These are phyloP conservation scores for Zygotorulaspora sp. DNA, from an alignment of 805 yeast genomes.

Conservation along the genomic window DNA sequence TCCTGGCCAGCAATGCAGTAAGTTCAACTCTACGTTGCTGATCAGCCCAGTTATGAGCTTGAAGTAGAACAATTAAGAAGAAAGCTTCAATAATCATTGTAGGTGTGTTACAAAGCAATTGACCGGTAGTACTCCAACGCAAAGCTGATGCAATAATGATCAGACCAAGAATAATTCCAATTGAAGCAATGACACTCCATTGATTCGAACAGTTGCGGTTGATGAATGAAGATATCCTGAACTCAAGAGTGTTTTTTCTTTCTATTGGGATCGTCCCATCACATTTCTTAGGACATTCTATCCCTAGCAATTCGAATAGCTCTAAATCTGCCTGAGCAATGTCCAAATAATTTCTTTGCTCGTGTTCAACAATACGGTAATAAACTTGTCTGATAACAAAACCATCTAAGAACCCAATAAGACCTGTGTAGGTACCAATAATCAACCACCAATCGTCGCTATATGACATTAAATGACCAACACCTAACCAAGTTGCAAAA, in stretches of 20 bases:
- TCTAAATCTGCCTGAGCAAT: conserved; percentile 35
- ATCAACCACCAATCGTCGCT: conserved; percentile 43
- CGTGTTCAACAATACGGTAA: conserved; percentile 27
- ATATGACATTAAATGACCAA: conserved; percentile 39
- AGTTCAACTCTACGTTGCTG: conserved; percentile 26
- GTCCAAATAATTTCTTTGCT: conserved; percentile 25
- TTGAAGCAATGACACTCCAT: conserved; percentile 32
- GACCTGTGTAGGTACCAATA: conserved; percentile 45
- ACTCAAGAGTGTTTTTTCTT: conserved; percentile 16
- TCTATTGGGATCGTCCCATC: conserved; percentile 9
- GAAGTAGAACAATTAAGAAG: conserved; percentile 37
- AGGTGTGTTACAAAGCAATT: conserved; percentile 40
- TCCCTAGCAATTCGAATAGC: conserved; percentile 28
- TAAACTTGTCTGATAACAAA: conserved; percentile 40
- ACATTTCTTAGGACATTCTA: conserved; percentile 24
- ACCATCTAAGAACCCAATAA: conserved; percentile 43
- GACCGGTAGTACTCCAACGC: conserved; percentile 40
- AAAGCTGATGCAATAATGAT: conserved; percentile 35
- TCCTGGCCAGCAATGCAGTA: conserved; percentile 21
- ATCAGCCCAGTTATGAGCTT: conserved; percentile 38
- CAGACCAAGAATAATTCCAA: conserved; percentile 31
- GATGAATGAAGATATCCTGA: conserved; percentile 25
- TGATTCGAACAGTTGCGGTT: conserved; percentile 34
- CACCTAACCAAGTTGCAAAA: conserved; percentile 37
- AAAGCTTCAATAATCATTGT: conserved; percentile 44